phyloP scores from a whole-genome alignment of 495 filamentous ascomycete species.

The Xylona heveae region DNA sequence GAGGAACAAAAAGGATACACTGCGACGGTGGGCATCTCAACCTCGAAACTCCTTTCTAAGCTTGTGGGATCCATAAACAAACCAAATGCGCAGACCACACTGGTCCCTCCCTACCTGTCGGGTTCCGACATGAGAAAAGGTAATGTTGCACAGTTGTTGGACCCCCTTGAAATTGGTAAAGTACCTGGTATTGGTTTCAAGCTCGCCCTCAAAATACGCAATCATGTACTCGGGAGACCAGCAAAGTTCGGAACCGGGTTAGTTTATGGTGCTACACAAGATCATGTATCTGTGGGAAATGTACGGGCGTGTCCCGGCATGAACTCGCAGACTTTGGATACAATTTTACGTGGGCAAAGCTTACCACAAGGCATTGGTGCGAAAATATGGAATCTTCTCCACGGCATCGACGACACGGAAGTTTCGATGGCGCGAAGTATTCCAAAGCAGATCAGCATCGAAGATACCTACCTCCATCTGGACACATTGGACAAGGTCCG shows the following conservation, averaged over 20 bases:
- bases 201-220: conserved; percentile 45
- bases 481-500: conserved; percentile 35
- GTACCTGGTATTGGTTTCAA: conserved; percentile 76
- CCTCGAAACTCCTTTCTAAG: conserved; percentile 68
- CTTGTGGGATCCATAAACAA: conserved; percentile 70
- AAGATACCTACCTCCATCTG: conserved; percentile 64
- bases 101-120: conserved; percentile 38
- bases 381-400: conserved; percentile 37
- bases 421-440: conserved; percentile 50
- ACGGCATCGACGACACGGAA: conserved; percentile 40
- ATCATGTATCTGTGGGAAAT: conserved; percentile 39
- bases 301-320: conserved; percentile 40
- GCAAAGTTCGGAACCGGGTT: conserved; percentile 18
- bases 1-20: conserved; percentile 69
- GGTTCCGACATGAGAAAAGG: no score
- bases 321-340: conserved; percentile 34
- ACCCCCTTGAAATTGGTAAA: conserved; percentile 53
- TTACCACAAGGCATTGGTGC: conserved; percentile 42
- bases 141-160: conserved; percentile 48
- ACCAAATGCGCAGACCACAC: conserved; percentile 65
- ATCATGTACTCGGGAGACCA: conserved; percentile 29
- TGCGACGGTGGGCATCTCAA: conserved; percentile 69
- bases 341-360: conserved; percentile 45
- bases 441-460: conserved; percentile 82
- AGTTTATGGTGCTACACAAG: conserved; percentile 24